Evolutionary conservation across 2,329 filamentous ascomycete species (phyloP), one percentile per base, ranked within the genome.

Genomic region (Cytospora schulzeri): DNA sequence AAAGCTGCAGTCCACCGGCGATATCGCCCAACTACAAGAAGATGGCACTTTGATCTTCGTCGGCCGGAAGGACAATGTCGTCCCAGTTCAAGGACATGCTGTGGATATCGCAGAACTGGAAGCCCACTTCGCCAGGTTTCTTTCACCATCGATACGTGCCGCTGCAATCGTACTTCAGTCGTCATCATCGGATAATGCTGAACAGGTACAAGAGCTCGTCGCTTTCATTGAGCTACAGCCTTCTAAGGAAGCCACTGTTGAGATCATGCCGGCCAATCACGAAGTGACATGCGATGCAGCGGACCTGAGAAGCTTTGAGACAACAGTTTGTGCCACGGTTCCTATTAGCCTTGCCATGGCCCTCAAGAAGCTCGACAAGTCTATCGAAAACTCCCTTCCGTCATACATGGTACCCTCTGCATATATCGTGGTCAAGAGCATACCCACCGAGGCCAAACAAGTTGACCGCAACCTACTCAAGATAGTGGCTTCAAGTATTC

Each of bases 341-440:
- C 67, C 78, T 0, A 66, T 69, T 17, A 70, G 65, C 19, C 71
- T 81, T 33, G 73, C 72, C 22, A 58, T 69, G 6, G 72, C 73
- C 12, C 67, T 81, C 7, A 79, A 77, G 65, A 76, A 74, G 35
- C 71, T 82, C 5, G 74, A 81, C 69, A 78, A 77, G 61, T 76
- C 69, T 33, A 73, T 80, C 24, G 74, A 77, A 57, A 71, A 73
- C 33, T 77, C 80, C 26, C 73, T 83, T n/a, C 78, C 80, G 3
- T 76, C 77, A 4, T 80, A 81, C 65, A 79, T 82, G 77, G 71
- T 81, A n/a, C 80, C 80, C 1, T 78, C 73, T 48, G 71, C 74
- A 0, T 83, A 81, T 62, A 67, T 82, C 9, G 70, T 78, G 11
- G 67, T 82, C 29, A 74, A 79, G 31, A 72, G 72, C 31, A 52